phyloP scores from a whole-genome alignment of 169 alveolate genomes.

The Plasmodium sp. region DNA sequence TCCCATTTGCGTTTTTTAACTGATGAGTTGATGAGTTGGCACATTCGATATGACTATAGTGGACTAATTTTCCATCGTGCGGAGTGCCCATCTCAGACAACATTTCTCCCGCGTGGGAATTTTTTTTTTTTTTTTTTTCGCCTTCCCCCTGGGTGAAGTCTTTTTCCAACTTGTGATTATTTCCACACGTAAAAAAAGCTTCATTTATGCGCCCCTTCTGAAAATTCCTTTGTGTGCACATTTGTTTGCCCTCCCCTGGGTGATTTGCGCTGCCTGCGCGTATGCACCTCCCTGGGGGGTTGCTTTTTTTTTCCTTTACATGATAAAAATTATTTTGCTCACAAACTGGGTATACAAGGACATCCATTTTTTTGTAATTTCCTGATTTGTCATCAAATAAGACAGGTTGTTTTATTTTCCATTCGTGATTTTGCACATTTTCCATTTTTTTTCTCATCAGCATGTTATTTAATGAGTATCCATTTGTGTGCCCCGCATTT shows the following conservation, averaged over 20 bases:
- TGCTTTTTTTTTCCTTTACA: neutral
- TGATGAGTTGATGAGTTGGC: neutral
- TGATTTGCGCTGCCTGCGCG: neutral
- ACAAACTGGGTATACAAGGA: neutral
- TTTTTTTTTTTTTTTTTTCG: neutral
- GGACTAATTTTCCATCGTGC: neutral
- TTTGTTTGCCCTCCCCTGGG: neutral
- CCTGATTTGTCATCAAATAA: conserved; percentile 4
- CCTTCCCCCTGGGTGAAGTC: neutral
- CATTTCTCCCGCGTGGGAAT: neutral
- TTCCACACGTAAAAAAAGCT: neutral
- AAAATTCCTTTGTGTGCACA: neutral
- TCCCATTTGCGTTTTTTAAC: neutral
- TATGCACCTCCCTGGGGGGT: neutral
- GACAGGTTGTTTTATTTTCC: neutral
- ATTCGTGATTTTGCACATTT: neutral
- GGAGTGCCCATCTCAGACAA: neutral
- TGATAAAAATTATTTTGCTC: neutral
- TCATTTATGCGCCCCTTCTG: neutral
- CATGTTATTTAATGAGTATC: neutral
- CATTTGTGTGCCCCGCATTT: neutral
- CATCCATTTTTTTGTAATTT: conserved; percentile 6
- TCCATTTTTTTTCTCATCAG: neutral
- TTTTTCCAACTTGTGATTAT: neutral
- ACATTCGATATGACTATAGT: neutral